phyloP scores from a whole-genome alignment of 768 basidiomycete genomes.

The Agrocybe praecox region DNA sequence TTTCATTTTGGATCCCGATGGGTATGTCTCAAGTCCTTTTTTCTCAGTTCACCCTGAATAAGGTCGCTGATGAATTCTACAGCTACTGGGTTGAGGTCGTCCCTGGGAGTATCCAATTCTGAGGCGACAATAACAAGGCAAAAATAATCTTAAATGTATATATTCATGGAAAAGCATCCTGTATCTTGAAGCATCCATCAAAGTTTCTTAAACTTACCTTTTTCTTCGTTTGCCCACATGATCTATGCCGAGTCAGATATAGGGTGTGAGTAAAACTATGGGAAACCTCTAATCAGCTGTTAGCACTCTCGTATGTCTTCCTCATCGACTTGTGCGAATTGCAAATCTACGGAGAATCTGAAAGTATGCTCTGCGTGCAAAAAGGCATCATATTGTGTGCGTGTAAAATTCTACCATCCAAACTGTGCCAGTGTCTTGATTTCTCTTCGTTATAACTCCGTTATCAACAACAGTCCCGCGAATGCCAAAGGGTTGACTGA shows the following conservation, averaged over 20 bases:
- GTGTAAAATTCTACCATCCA: neutral
- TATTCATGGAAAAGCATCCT: neutral
- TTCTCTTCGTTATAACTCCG: neutral
- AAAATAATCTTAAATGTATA: neutral
- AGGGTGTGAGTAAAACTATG: too few relatives aligned
- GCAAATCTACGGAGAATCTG: neutral
- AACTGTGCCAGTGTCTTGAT: neutral
- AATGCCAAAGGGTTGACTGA: constrained; percentile 15
- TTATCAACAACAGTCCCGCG: constrained; percentile 7
- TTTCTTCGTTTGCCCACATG: too few relatives aligned
- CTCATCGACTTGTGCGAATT: constrained; percentile 4
- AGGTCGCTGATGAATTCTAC: neutral
- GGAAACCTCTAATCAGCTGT: too few relatives aligned
- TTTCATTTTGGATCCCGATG: constrained; percentile 85
- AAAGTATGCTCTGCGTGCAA: constrained; percentile 10
- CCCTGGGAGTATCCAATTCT: constrained; percentile 25
- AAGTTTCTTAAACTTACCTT: too few relatives aligned
- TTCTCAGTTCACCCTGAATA: constrained; percentile 12
- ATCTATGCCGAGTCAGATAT: too few relatives aligned
- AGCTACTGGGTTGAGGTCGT: constrained; percentile 69
- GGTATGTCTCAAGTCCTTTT: constrained; percentile 41
- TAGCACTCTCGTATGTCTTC: too few relatives aligned
- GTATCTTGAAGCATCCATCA: neutral
- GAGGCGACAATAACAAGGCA: neutral
- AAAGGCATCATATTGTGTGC: constrained; percentile 11